Evolutionary conservation across 2,329 filamentous ascomycete species (phyloP), one percentile per base, ranked within the genome.

Genomic region (Fusarium solani-melongenae): DNA sequence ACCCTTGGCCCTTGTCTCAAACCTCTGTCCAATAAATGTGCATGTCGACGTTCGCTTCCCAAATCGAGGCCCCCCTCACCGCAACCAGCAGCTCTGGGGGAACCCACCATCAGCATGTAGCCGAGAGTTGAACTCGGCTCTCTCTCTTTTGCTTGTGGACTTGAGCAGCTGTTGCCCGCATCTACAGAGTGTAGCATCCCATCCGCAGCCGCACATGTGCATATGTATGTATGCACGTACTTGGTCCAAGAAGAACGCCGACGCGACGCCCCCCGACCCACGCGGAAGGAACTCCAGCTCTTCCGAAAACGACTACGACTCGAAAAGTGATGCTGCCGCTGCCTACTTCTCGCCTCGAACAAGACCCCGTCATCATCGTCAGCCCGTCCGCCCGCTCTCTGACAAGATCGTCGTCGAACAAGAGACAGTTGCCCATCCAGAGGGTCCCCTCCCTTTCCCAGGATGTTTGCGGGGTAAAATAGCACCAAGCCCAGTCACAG

Each of bases 391-490:
- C 64, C 46, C 51, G 27, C 57, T 29, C 57, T 61, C 58, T 73
- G 70, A 67, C 62, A 73, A 70, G 70, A 73, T 72, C 70, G 56
- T 27, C 69, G 9, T 41, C 24, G 27, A 22, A 6, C 17, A 29
- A 29, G 22, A 46, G 29, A 22, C 8, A 62, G 17, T 41, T 41
- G 53, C 27, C 17, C 34, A 57, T 69, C 36, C 27, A 60, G 65
- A 69, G 58, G 58, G 62, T 70, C 70, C 53, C 39, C 64, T 49
- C 56, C 66, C 46, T 60, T 58, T 49, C 20, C 44, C 34, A 33
- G 59, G 39, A 27, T 14, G 24, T 61, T 73, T 72, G 70, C 70
- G 70, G 70, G 70, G 70, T 73, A 72, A 59, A n/a, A 44, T 9
- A 44, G 39, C 20, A 44, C 39, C 20, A 20, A 27, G 49, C 27